Evolutionary conservation across 1,284 basidiomycete genomes (phyloP).

Genomic region (Moniliella sp.): DNA sequence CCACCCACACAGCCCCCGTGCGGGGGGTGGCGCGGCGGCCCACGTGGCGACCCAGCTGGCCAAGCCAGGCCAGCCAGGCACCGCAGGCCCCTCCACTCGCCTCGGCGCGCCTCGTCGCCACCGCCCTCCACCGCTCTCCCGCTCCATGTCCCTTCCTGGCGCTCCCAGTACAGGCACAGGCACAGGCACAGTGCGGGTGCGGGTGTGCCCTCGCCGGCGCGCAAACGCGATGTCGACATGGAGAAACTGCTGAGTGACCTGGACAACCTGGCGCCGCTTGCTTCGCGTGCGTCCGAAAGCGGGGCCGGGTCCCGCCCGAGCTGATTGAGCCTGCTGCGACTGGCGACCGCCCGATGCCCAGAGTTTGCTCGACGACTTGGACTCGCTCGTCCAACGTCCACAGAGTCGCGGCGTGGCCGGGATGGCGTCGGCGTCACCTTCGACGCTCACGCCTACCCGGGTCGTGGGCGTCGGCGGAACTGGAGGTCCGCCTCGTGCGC

Average conservation of each 20-base stretch:
- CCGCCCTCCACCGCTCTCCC: no score
- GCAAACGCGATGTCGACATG: constrained; percentile 5
- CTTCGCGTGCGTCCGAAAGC: background rate
- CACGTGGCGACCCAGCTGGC: no score
- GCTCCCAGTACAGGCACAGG: no score
- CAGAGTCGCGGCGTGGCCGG: background rate
- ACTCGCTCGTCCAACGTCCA: constrained; percentile 23
- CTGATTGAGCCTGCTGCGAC: constrained; percentile 3
- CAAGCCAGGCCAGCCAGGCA: no score
- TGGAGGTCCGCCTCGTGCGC: background rate
- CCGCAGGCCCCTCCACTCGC: no score
- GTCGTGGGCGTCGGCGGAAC: background rate
- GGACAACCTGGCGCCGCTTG: constrained; percentile 8
- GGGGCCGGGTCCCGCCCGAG: constrained; percentile 1
- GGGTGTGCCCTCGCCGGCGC: no score
- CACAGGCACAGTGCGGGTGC: no score
- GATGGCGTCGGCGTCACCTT: background rate
- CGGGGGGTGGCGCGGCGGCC: no score
- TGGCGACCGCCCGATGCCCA: constrained; percentile 17
- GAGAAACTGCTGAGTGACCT: constrained; percentile 29
- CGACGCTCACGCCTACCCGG: no score
- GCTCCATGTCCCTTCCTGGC: no score
- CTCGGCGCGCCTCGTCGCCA: no score
- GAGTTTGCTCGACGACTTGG: constrained; percentile 28
- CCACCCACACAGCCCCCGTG: no score